These are phyloP conservation scores for Saccharomycodes ludwigii DNA, from an alignment of 805 yeast genomes.

Conservation along the genomic window DNA sequence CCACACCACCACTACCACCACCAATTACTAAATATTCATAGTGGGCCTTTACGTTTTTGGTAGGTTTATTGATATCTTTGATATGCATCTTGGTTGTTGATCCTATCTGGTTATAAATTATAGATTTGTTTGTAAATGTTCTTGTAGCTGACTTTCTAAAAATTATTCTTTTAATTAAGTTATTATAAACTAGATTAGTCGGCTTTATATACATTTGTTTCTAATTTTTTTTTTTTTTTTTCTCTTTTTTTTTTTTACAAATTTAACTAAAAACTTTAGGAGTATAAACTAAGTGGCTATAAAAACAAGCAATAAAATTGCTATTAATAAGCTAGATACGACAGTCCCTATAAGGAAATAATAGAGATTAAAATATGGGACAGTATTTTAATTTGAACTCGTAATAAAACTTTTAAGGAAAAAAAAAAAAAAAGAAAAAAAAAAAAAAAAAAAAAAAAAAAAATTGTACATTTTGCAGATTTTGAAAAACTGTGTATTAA, in stretches of 20 bases:
- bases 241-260: too few relatives aligned
- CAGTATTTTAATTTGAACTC: too few relatives aligned
- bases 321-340: too few relatives aligned
- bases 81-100: slow-evolving; percentile 1
- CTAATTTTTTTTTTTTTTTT: too few relatives aligned
- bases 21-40: slow-evolving; percentile 93
- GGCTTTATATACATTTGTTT: not conserved
- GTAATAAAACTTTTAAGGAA: too few relatives aligned
- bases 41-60: slow-evolving; percentile 46
- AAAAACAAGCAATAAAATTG: too few relatives aligned
- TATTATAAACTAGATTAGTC: not conserved
- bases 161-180: not conserved
- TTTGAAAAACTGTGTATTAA: not conserved
- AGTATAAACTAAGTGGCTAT: not conserved
- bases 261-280: not conserved
- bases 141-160: not conserved
- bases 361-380: too few relatives aligned
- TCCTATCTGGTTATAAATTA: not conserved
- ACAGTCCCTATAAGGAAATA: too few relatives aligned
- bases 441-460: too few relatives aligned
- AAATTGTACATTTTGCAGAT: not conserved
- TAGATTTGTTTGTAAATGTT: too few relatives aligned
- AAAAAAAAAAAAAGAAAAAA: too few relatives aligned
- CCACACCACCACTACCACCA: slow-evolving; percentile 99
- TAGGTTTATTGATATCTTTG: slow-evolving; percentile 28